Conservation (phyloP, 2,329 filamentous ascomycete species). For the Dactylonectria macrodidyma region DNA sequence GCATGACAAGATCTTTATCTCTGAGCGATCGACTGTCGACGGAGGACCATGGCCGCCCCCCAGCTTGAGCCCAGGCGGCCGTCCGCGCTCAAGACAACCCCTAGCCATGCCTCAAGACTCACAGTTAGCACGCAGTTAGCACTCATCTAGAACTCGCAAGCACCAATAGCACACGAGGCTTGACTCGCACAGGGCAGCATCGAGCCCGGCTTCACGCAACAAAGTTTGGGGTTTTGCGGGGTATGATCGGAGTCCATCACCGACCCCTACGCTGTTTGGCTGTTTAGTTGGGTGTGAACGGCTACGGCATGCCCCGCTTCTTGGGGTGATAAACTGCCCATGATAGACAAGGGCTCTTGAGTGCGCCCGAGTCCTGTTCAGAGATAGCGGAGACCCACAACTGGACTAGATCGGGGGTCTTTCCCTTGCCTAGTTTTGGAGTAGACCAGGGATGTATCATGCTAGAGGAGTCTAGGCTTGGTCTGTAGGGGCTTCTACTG, state of each 20-base stretch:
- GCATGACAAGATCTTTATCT: neutral
- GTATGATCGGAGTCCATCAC: conserved; percentile 10
- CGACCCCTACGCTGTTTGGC: neutral
- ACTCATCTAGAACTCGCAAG: neutral
- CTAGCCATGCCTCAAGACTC: neutral
- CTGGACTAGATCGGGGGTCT: neutral
- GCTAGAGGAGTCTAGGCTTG: too few relatives aligned
- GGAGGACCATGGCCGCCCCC: neutral
- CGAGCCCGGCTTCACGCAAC: neutral
- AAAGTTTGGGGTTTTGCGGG: conserved; percentile 1
- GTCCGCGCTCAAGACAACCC: neutral
- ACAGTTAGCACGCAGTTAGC: too few relatives aligned
- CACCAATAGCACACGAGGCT: neutral
- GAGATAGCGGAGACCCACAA: neutral
- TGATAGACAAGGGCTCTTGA: too few relatives aligned
- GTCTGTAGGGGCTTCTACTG: too few relatives aligned
- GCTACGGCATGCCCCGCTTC: conserved; percentile 2
- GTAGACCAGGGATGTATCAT: neutral
- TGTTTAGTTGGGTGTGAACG: too few relatives aligned
- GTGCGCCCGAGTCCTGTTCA: neutral
- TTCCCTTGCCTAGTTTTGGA: neutral
- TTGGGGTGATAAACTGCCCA: neutral
- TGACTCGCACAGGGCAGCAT: neutral
- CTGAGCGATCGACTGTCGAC: neutral
- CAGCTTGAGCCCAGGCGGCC: neutral